These are phyloP conservation scores for Russula vinacea DNA, from an alignment of 768 basidiomycete species.

Conservation along the genomic window DNA sequence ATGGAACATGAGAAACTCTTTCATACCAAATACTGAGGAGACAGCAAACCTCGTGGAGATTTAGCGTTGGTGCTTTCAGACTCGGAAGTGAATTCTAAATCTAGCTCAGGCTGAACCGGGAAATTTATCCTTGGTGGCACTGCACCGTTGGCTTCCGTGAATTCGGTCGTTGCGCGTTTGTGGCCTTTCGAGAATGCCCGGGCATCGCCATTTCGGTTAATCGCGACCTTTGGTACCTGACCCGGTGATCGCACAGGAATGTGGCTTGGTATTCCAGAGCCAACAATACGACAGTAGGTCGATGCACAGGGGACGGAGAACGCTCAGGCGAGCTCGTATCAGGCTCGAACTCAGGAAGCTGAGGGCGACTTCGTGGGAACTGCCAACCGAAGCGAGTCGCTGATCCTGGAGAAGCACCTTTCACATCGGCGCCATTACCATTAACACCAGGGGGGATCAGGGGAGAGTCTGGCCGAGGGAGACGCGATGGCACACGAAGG, in stretches of 20 bases:
- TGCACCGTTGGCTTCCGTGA: conserved; percentile 32
- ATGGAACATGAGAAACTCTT: conserved; percentile 14
- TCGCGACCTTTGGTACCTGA: conserved; percentile 35
- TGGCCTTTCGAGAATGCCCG: conserved; percentile 33
- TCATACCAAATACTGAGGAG: conserved; percentile 29
- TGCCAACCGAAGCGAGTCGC: conserved; percentile 41
- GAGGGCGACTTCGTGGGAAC: conserved; percentile 37
- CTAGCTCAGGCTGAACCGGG: conserved; percentile 10
- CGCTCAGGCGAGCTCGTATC: conserved; percentile 36
- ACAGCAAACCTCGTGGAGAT: conserved; percentile 21
- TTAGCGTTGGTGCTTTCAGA: neutral
- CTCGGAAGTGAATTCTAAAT: conserved; percentile 11
- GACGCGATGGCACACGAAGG: neutral
- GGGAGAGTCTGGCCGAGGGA: conserved; percentile 20
- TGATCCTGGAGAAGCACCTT: conserved; percentile 19
- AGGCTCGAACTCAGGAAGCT: conserved; percentile 43
- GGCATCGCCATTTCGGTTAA: conserved; percentile 20
- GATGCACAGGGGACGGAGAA: conserved; percentile 28
- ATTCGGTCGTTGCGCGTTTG: conserved; percentile 35
- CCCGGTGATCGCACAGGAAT: conserved; percentile 47
- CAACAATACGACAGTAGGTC: conserved; percentile 34
- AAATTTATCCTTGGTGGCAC: conserved; percentile 32
- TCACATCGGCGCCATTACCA: conserved; percentile 17
- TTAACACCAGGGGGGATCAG: conserved; percentile 3
- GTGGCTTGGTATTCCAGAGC: conserved; percentile 37